These are phyloP conservation scores for Calonectria multiphialidica DNA, from an alignment of 2,329 filamentous ascomycete genomes.

Conservation along the genomic window DNA sequence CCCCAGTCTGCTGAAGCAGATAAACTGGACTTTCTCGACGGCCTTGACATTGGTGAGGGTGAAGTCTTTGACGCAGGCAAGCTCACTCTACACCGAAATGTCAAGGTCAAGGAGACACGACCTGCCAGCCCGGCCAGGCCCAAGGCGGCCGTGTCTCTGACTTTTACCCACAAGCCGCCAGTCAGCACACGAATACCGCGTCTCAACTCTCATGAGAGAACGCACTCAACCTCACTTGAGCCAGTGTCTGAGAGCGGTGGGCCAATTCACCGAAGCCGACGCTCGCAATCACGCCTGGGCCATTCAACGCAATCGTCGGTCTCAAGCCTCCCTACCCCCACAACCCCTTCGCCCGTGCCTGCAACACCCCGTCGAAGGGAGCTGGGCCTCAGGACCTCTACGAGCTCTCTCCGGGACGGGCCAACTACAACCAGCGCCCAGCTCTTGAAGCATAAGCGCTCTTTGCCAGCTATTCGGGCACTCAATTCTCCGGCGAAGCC, in stretches of 20 bases:
- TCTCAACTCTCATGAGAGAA: constrained; percentile 77
- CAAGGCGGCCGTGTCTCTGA: constrained; percentile 85
- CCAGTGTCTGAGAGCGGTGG: constrained; percentile 92
- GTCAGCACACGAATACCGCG: constrained; percentile 80
- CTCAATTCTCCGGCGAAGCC: constrained; percentile 65
- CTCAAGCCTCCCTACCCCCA: constrained; percentile 72
- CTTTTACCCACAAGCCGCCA: constrained; percentile 85
- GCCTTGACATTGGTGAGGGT: constrained; percentile 87
- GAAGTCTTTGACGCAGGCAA: constrained; percentile 86
- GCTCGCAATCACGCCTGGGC: constrained; percentile 75
- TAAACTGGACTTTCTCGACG: constrained; percentile 85
- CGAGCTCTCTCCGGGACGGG: constrained; percentile 66
- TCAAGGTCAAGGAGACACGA: constrained; percentile 83
- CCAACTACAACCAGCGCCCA: constrained; percentile 76
- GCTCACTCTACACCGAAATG: constrained; percentile 88
- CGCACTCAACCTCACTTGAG: constrained; percentile 80
- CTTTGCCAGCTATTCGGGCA: constrained; percentile 70
- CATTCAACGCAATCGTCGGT: constrained; percentile 79
- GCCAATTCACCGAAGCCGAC: constrained; percentile 70
- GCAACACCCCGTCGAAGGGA: constrained; percentile 74
- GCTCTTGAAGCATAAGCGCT: constrained; percentile 74
- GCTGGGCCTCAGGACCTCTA: constrained; percentile 66
- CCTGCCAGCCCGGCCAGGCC: constrained; percentile 77
- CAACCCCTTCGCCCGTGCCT: constrained; percentile 68
- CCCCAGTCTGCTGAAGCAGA: constrained; percentile 56